These are phyloP conservation scores for Pilaira anomala DNA, from an alignment of 192 early-diverging fungal species.

Conservation along the genomic window DNA sequence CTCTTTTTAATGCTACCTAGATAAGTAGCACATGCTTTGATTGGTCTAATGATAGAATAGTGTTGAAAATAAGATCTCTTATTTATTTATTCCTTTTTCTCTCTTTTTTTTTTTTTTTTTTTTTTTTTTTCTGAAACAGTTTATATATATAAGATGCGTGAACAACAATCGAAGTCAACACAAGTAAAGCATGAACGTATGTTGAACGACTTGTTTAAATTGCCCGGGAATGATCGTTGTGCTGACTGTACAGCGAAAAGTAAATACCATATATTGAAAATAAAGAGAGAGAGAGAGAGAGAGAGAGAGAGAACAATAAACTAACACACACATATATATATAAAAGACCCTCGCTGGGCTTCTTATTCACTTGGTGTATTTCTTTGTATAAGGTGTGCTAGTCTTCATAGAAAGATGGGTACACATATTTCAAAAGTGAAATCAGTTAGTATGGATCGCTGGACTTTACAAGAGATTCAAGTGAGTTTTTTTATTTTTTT, in stretches of 20 bases:
- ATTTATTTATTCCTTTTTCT: neutral
- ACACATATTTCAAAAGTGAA: constrained; percentile 92
- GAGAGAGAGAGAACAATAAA: neutral
- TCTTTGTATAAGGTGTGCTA: constrained; percentile 89
- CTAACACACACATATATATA: neutral
- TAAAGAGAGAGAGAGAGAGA: no score
- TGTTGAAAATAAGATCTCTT: no score
- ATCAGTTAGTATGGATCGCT: constrained; percentile 83
- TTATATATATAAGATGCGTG: constrained; percentile 9
- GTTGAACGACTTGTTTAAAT: constrained; percentile 63
- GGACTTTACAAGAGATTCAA: constrained; percentile 84
- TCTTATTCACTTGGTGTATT: constrained; percentile 92
- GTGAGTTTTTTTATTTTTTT: constrained; percentile 35
- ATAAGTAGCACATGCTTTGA: no score
- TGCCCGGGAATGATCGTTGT: constrained; percentile 68
- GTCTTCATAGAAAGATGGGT: constrained; percentile 78
- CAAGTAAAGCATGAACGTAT: constrained; percentile 66
- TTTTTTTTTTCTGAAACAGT: neutral
- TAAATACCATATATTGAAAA: constrained; percentile 26
- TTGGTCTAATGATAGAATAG: no score
- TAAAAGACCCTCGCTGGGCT: constrained; percentile 79
- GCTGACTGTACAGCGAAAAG: constrained; percentile 75
- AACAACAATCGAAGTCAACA: constrained; percentile 22
- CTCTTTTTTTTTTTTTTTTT: neutral
- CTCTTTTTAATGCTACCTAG: no score